A percentile compares a stretch with the other conserved stretches of the same genome.
These are phyloP conservation scores for Sclerotinia spermophila DNA, from an alignment of 2,329 filamentous ascomycete genomes.

Conservation along the genomic window DNA sequence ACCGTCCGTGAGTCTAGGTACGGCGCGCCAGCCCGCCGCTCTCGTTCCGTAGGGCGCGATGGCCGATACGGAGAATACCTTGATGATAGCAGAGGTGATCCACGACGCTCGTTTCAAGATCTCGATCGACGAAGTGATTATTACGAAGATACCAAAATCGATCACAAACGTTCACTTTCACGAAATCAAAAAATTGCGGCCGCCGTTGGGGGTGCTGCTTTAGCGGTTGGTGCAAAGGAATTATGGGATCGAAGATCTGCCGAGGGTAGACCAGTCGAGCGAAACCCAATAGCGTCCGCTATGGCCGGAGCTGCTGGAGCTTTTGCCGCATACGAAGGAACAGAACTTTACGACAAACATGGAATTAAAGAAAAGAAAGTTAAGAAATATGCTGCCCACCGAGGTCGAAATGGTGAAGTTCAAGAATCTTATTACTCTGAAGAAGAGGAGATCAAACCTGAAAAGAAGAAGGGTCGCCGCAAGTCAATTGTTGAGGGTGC, in stretches of 20 bases:
- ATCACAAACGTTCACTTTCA: conserved; percentile 52
- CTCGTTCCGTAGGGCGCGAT: conserved; percentile 60
- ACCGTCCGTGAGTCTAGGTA: conserved; percentile 36
- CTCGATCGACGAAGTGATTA: conserved; percentile 47
- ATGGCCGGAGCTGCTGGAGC: conserved; percentile 62
- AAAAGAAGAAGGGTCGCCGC: conserved; percentile 50
- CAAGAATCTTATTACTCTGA: conserved; percentile 54
- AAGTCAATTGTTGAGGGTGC: conserved; percentile 63
- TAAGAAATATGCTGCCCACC: conserved; percentile 51
- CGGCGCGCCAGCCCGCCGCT: conserved; percentile 47
- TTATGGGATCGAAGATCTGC: conserved; percentile 60
- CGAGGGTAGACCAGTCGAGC: conserved; percentile 46
- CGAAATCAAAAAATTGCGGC: conserved; percentile 65
- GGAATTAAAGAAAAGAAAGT: conserved; percentile 42
- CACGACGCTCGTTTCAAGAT: conserved; percentile 46
- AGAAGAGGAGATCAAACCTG: conserved; percentile 49
- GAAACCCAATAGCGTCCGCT: conserved; percentile 57
- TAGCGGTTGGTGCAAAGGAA: conserved; percentile 64
- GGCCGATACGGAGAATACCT: conserved; percentile 61
- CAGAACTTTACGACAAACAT: conserved; percentile 60
- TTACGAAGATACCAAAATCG: conserved; percentile 49
- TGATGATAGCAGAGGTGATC: conserved; percentile 38
- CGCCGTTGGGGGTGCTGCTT: conserved; percentile 60
- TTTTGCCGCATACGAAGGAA: conserved; percentile 60
- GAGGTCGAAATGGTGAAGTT: conserved; percentile 51